Evolutionary conservation across 2,329 filamentous ascomycete species (phyloP).

Genomic region (Cadophora malorum): DNA sequence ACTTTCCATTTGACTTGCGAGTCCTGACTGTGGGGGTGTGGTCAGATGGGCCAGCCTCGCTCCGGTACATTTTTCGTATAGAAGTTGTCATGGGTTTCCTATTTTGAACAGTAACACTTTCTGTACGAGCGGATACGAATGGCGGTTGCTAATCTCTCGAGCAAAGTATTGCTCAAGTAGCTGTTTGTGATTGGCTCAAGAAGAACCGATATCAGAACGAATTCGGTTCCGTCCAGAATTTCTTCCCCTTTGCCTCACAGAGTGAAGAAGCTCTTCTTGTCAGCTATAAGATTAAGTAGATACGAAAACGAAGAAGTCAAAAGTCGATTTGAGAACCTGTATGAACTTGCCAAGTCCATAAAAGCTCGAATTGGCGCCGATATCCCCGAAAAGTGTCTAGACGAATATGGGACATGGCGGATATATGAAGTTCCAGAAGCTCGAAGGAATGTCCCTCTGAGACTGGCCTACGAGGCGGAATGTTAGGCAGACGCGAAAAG

Average conservation of each 20-base stretch:
- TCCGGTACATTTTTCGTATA: constrained; percentile 11
- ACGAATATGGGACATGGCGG: constrained; percentile 14
- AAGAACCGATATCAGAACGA: background rate
- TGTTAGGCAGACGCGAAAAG: constrained; percentile 17
- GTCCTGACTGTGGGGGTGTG: constrained; percentile 11
- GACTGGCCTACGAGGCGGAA: constrained; percentile 3
- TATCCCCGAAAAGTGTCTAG: constrained; percentile 3
- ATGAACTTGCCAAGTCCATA: constrained; percentile 8
- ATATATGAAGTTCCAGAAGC: constrained; percentile 21
- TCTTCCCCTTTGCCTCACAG: background rate
- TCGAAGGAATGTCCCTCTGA: constrained; percentile 13
- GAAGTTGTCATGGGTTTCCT: constrained; percentile 10
- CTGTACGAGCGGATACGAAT: background rate
- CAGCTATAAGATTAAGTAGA: background rate
- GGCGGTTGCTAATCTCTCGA: background rate
- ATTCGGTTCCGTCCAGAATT: background rate
- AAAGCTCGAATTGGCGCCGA: background rate
- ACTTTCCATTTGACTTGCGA: constrained; percentile 29
- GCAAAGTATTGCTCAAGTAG: background rate
- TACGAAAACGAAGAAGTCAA: background rate
- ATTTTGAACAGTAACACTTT: background rate
- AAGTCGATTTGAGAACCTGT: background rate
- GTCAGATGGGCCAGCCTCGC: background rate
- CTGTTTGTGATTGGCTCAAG: background rate
- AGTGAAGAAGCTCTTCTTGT: background rate